Conservation (phyloP, 2,329 filamentous ascomycete genomes). For the Diaporthe citri region DNA sequence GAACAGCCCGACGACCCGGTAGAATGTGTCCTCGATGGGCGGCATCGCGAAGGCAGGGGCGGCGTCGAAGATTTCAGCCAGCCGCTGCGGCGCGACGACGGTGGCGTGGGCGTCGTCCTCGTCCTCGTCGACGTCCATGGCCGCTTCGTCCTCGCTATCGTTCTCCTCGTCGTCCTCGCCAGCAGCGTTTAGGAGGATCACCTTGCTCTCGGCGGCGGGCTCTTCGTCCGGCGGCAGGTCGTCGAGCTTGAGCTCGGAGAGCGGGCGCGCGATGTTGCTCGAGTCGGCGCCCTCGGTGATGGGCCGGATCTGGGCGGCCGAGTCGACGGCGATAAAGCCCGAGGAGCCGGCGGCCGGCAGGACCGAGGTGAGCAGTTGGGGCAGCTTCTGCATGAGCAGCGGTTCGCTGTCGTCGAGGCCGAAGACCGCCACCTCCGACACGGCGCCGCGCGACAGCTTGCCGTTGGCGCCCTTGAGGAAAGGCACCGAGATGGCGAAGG, state of each 20-base stretch:
- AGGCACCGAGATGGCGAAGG: slow-evolving; percentile 73
- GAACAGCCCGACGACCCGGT: slow-evolving; percentile 76
- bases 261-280: slow-evolving; percentile 65
- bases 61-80: slow-evolving; percentile 78
- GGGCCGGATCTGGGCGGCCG: slow-evolving; percentile 79
- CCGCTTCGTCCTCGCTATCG: slow-evolving; percentile 45
- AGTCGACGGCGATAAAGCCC: slow-evolving; percentile 82
- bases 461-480: slow-evolving; percentile 44
- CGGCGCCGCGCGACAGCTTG: slow-evolving; percentile 50
- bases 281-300: slow-evolving; percentile 70
- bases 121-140: slow-evolving; percentile 49
- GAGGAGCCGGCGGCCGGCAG: slow-evolving; percentile 73
- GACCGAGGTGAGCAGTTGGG: slow-evolving; percentile 74
- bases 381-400: slow-evolving; percentile 68
- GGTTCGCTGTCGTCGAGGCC: slow-evolving; percentile 70
- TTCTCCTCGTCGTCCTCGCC: slow-evolving; percentile 43
- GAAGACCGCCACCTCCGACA: slow-evolving; percentile 75
- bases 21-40: slow-evolving; percentile 81
- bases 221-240: slow-evolving; percentile 34
- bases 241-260: slow-evolving; percentile 65
- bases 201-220: slow-evolving; percentile 41
- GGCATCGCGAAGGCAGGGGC: slow-evolving; percentile 77
- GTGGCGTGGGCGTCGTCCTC: slow-evolving; percentile 62
- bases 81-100: slow-evolving; percentile 75
- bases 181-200: slow-evolving; percentile 49